Evolutionary conservation across 352 stramenopile genomes (phyloP), one percentile per base, ranked within the genome.

Genomic region (Phytophthora foliorum): DNA sequence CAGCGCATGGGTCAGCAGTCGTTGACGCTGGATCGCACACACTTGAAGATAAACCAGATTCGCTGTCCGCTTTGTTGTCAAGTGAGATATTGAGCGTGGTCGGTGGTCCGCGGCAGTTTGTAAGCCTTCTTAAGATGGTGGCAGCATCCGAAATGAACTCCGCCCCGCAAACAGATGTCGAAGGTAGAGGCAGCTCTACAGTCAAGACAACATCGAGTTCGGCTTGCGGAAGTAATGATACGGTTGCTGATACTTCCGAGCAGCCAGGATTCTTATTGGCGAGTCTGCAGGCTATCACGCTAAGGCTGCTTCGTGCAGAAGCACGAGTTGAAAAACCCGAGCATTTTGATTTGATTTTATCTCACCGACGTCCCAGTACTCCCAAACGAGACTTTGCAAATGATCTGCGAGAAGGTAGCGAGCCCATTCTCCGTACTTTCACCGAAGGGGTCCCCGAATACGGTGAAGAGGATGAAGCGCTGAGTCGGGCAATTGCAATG

Each of bases 101-200:
- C 21, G 86, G 88, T 50, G 88, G 89, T 6, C 81, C 88, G 7
- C 74, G 78, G 6, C 85, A 92, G 41, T 94, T 97, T 65, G 78
- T 94, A 1, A 92, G 86, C 39, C 61, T 97, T 22, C 62, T 97
- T 17, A 97, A 95, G 50, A 81, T 97, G 13, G 81, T 94, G 13
- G 88, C 80, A 27, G 89, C 86, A 2, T 93, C 88, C 0, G 86
- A 94, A 70, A 91, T 93, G 80, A 81, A 84, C 17, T 87, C 86
- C 19, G 54, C 29, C 0, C 55, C 75, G 6, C 46, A 51, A 44
- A 11, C 42, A 4, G 64, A 75, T 10, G 51, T 56, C 2, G 69
- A 75, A 31, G 16, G 41, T 25, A 63, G 45, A 34, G 16, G 3
- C 41, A 31, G 24, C 2, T 39, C 42, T 51, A 49, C 21, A 32